Percentiles rank a stretch among this genome's conserved stretches.
Conservation (phyloP, 225 moss, liverwort and hornwort genomes). For the Asterella californica region DNA sequence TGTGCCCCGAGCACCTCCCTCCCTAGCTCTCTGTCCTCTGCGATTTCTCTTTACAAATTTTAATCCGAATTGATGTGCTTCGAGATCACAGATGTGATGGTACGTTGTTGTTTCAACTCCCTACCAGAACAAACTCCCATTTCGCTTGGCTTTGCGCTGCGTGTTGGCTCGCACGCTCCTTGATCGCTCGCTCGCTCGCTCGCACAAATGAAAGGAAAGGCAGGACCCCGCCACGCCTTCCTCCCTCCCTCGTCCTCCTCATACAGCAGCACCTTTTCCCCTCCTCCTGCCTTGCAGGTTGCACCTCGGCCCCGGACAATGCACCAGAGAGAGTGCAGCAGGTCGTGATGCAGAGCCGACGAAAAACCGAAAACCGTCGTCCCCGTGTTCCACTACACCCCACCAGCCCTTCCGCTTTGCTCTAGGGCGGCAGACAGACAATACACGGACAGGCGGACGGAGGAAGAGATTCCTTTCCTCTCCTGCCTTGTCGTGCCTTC, state of each 20-base stretch:
- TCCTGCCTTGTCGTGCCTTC: too few relatives aligned
- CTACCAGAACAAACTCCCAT: conserved; percentile 5
- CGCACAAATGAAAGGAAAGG: not conserved
- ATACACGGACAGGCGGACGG: not conserved
- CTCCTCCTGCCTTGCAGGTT: not conserved
- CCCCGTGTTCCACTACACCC: too few relatives aligned
- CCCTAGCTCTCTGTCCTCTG: not conserved
- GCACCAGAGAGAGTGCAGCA: not conserved
- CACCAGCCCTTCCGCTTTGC: not conserved
- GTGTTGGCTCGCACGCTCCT: too few relatives aligned
- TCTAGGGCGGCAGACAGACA: not conserved
- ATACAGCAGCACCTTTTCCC: conserved; percentile 1
- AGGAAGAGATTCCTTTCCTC: not conserved
- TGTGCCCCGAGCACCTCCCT: not conserved
- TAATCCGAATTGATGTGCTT: too few relatives aligned
- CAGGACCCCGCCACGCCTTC: not conserved
- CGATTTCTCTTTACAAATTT: not conserved
- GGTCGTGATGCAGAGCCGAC: conserved; percentile 2
- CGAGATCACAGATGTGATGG: not conserved
- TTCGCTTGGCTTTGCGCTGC: not conserved
- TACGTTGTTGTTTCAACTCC: not conserved
- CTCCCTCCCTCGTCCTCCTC: conserved; percentile 2
- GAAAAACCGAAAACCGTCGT: conserved; percentile 11
- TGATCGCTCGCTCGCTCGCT: not conserved
- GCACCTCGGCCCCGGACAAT: not conserved